Conservation (phyloP, 192 early-diverging fungal species). For the Backusella westeae region DNA sequence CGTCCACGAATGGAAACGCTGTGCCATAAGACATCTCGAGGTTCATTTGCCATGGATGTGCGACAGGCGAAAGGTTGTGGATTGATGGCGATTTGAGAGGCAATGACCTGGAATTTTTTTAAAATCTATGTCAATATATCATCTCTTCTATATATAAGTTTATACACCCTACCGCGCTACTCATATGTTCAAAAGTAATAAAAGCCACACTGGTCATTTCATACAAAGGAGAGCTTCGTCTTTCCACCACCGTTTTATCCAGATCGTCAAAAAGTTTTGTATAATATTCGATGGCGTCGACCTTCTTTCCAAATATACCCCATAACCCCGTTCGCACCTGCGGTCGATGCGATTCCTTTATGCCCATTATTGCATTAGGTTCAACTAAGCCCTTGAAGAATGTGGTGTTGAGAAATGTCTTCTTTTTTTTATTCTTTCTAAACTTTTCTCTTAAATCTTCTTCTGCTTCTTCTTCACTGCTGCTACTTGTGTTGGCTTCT, state of each 20-base stretch:
- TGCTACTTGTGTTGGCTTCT: not conserved
- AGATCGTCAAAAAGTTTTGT: conserved; percentile 47
- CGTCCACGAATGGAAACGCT: conserved; percentile 57
- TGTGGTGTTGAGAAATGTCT: not conserved
- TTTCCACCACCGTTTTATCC: conserved; percentile 50
- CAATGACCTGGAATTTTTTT: conserved; percentile 44
- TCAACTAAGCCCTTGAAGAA: conserved; percentile 1
- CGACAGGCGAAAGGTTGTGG: conserved; percentile 60
- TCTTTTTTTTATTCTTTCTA: conserved; percentile 5
- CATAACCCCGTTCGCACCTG: conserved; percentile 39
- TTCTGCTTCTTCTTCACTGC: conserved; percentile 1
- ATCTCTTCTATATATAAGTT: not conserved
- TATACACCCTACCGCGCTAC: conserved; percentile 49
- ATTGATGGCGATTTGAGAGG: conserved; percentile 62
- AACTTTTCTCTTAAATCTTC: not conserved
- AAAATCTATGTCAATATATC: not conserved
- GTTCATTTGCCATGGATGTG: conserved; percentile 63
- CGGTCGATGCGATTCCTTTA: conserved; percentile 30
- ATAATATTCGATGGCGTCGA: conserved; percentile 69
- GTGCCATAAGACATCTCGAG: conserved; percentile 71
- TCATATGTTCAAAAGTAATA: conserved; percentile 69
- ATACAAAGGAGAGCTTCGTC: conserved; percentile 14
- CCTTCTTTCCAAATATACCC: conserved; percentile 53
- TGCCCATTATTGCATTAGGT: not conserved
- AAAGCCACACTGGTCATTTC: conserved; percentile 59